These are phyloP conservation scores for Lophiotrema nucula DNA, from an alignment of 495 filamentous ascomycete species.

Conservation along the genomic window DNA sequence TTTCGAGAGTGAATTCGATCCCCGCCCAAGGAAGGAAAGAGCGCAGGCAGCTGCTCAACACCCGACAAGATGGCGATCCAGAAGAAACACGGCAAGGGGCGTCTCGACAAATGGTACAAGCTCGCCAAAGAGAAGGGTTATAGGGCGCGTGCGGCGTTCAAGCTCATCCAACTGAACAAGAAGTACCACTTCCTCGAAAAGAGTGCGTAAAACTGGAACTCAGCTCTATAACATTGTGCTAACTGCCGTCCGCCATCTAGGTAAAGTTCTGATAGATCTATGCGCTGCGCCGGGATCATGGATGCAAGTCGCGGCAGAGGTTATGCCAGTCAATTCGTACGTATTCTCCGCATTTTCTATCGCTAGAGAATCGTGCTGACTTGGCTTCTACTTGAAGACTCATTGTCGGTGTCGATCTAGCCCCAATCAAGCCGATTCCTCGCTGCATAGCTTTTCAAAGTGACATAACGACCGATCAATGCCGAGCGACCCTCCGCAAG, in stretches of 20 bases:
- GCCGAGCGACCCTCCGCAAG: constrained; percentile 81
- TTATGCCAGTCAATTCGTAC: constrained; percentile 85
- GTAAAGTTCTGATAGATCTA: constrained; percentile 92
- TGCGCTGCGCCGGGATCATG: constrained; percentile 96
- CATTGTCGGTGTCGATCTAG: constrained; percentile 91
- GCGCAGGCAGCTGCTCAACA: no score
- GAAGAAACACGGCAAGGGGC: constrained; percentile 99
- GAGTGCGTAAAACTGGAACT: constrained; percentile 45
- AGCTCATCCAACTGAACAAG: constrained; percentile 97
- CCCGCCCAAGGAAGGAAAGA: no score
- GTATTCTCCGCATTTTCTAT: no score
- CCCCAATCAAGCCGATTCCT: constrained; percentile 94
- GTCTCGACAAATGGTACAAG: constrained; percentile 92
- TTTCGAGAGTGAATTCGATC: no score
- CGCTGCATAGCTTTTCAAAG: constrained; percentile 91
- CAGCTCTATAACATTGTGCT: neutral
- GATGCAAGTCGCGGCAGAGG: constrained; percentile 97
- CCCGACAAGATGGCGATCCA: constrained; percentile 77
- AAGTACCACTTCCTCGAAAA: constrained; percentile 97
- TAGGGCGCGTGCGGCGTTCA: constrained; percentile 93
- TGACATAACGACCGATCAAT: constrained; percentile 98
- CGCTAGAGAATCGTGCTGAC: no score
- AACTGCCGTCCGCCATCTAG: neutral
- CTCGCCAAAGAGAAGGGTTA: constrained; percentile 99
- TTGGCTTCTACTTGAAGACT: constrained; percentile 64